Percentiles rank a stretch among this genome's conserved stretches.
Conservation (phyloP, 2,329 filamentous ascomycete genomes). For the Phaeosphaeria sp. region DNA sequence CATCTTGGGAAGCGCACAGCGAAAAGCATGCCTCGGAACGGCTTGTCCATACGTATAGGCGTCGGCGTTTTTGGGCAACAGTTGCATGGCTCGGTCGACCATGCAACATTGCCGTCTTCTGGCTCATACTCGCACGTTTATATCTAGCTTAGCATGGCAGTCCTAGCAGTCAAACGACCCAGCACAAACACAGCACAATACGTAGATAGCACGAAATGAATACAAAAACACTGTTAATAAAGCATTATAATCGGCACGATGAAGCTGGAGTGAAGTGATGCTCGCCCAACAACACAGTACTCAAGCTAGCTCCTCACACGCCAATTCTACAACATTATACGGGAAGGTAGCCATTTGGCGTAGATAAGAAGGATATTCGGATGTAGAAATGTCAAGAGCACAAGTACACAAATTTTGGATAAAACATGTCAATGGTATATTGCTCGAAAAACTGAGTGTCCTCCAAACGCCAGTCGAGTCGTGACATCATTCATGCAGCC, state of each 20-base stretch:
- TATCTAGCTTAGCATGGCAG: neutral
- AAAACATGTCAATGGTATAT: conserved; percentile 31
- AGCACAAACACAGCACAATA: neutral
- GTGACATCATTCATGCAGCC: conserved; percentile 8
- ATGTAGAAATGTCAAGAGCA: too few species aligned
- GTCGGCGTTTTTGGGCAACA: neutral
- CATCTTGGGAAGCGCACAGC: neutral
- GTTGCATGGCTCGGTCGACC: neutral
- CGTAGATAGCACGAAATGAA: neutral
- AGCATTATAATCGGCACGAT: too few species aligned
- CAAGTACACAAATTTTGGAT: neutral
- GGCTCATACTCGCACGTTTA: neutral
- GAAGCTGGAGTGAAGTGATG: neutral
- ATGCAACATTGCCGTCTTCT: neutral
- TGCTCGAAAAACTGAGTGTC: conserved; percentile 9
- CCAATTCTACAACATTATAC: neutral
- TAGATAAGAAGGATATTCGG: too few species aligned
- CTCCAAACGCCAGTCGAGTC: conserved; percentile 15
- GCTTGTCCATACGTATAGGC: neutral
- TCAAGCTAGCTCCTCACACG: too few species aligned
- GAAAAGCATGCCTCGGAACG: neutral
- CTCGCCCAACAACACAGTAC: too few species aligned
- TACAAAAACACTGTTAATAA: neutral
- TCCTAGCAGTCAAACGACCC: neutral
- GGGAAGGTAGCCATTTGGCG: neutral